Evolutionary conservation across 2,329 filamentous ascomycete genomes (phyloP), one percentile per base, ranked within the genome.

Genomic region (Zymoseptoria ardabiliae): DNA sequence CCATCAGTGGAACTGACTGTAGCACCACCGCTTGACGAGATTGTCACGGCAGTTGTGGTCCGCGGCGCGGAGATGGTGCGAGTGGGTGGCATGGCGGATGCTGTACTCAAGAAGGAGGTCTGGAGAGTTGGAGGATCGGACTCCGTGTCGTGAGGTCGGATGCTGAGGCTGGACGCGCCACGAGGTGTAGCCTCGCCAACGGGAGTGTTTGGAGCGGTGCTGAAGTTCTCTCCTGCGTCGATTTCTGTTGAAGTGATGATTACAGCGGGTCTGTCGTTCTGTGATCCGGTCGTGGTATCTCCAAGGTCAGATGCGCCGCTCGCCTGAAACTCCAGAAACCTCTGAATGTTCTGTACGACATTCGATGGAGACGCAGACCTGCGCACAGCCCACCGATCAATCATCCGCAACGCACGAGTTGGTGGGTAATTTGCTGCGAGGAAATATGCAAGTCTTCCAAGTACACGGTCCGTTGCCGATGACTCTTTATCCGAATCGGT

Each of bases 391-490:
- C 65, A 66, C n/a, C 65, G 60, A 35, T 66, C 57, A 22, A 71
- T 67, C 22, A 68, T 55, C 50, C 65, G 60, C 35, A 69, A 55
- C 7, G 68, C 67, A 28, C 62, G 59, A 17, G 60, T 50, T 19
- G 65, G 60, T 4, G 64, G 54, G 52, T 68, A 66, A 19, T 69
- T 55, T 8, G 57, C 55, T 11, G 65, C 60, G 17, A 71, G 60
- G 54, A 67, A 68, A 6, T 58, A 62, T 5, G 66, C 66, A 3
- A 70, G 60, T 25, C 61, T 60, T 9, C 59, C 61, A 52, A 58
- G 61, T 9, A 67, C 57, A 9, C 50, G 13, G 53, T 35, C 21
- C 25, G 59, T 57, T 23, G 58, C 57, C 17, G 61, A 58, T 3
- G 50, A 49, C 23, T 52, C 20, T 20, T 61, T 41, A 17, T 63